Conservation (phyloP, 1,284 basidiomycete species). For the Cutaneotrichosporon sp. region DNA sequence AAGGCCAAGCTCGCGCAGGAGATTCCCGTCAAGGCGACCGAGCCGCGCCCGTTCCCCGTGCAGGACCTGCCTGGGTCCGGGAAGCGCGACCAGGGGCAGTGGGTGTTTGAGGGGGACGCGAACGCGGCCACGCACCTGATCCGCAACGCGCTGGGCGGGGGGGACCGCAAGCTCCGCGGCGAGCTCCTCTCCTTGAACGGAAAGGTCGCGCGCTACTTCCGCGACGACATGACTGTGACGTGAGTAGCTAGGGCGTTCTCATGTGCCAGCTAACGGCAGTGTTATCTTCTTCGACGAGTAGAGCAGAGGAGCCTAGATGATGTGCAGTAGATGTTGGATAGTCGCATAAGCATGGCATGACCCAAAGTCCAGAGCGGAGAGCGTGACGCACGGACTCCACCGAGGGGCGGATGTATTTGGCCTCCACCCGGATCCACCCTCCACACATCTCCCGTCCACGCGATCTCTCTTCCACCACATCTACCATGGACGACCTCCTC, state of each 20-base stretch:
- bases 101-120: slow-evolving; percentile 79
- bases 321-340: not conserved
- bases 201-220: slow-evolving; percentile 72
- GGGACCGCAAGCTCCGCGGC: slow-evolving; percentile 66
- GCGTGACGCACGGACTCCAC: not conserved
- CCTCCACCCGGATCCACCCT: not conserved
- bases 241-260: slow-evolving; percentile 58
- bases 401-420: not conserved
- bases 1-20: slow-evolving; percentile 36
- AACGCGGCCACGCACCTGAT: slow-evolving; percentile 90
- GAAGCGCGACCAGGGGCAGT: slow-evolving; percentile 53
- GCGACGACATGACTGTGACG: slow-evolving; percentile 90
- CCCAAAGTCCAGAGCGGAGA: not conserved
- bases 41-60: slow-evolving; percentile 43
- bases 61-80: slow-evolving; percentile 38
- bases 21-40: slow-evolving; percentile 29
- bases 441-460: not conserved
- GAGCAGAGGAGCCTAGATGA: not conserved
- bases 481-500: slow-evolving; percentile 57
- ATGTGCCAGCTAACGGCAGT: slow-evolving; percentile 13
- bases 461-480: not conserved
- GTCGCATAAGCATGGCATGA: not conserved
- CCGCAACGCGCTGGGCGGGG: slow-evolving; percentile 90
- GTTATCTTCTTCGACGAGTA: slow-evolving; percentile 37
- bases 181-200: slow-evolving; percentile 82